These are phyloP conservation scores for Sphagnum contortum DNA, from an alignment of 225 moss, liverwort and hornwort species.

Conservation along the genomic window DNA sequence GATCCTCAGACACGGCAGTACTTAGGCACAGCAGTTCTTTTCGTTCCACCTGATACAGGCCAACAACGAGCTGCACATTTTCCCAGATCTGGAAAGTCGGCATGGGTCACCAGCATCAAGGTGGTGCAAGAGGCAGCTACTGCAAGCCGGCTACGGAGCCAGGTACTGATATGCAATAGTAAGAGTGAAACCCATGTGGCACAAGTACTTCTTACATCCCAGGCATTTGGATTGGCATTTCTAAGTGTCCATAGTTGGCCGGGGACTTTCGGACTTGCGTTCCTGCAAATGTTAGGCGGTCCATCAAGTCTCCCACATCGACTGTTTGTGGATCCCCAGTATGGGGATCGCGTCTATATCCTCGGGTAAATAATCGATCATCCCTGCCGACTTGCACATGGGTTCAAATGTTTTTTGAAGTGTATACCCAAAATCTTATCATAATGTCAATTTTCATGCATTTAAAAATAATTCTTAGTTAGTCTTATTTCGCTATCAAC, in stretches of 20 bases:
- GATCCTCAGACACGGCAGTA: slow-evolving; percentile 33
- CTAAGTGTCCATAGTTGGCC: slow-evolving; percentile 27
- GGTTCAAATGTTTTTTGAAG: background rate
- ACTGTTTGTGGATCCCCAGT: slow-evolving; percentile 16
- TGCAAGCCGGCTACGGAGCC: slow-evolving; percentile 13
- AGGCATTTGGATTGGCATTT: slow-evolving; percentile 38
- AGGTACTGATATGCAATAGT: slow-evolving; percentile 39
- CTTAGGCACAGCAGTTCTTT: slow-evolving; percentile 38
- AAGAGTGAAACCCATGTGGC: slow-evolving; percentile 35
- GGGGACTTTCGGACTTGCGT: slow-evolving; percentile 41
- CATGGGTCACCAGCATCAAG: slow-evolving; percentile 46
- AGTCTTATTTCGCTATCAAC: no score
- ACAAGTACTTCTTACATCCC: slow-evolving; percentile 38
- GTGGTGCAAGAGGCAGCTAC: slow-evolving; percentile 14
- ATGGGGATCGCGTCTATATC: slow-evolving; percentile 40
- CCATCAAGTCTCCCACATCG: slow-evolving; percentile 25
- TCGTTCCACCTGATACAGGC: slow-evolving; percentile 14
- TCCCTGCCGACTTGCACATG: background rate
- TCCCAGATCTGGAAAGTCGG: slow-evolving; percentile 21
- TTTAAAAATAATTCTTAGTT: no score
- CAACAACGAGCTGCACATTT: background rate
- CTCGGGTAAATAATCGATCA: slow-evolving; percentile 20
- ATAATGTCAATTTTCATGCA: no score
- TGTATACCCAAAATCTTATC: background rate
- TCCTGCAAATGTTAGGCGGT: slow-evolving; percentile 32